Percentiles rank a stretch among this genome's conserved stretches.
Conservation (phyloP, 1,139 yeast species). For the Blastobotrys raffinosifermentans region DNA sequence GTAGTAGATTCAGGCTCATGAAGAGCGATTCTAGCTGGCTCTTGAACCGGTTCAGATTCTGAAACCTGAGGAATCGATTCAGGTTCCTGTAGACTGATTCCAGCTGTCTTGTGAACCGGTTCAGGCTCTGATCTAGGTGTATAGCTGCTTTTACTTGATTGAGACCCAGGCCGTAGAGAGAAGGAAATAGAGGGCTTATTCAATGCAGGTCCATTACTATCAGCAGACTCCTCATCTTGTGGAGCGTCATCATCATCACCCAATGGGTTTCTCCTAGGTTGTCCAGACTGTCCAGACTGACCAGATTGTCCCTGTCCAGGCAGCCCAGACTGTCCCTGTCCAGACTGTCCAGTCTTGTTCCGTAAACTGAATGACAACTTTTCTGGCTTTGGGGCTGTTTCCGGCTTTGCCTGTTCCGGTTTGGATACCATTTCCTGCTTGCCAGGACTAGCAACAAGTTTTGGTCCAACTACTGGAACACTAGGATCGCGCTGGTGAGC, state of each 20-base stretch:
- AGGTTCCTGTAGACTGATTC: neutral
- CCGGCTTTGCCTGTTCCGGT: conserved; percentile 4
- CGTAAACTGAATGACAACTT: conserved; percentile 1
- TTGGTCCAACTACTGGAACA: conserved; percentile 49
- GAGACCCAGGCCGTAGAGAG: no score
- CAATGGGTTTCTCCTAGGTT: no score
- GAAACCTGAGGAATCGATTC: neutral
- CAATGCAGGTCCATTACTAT: no score
- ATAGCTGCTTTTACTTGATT: no score
- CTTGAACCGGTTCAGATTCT: conserved; percentile 1
- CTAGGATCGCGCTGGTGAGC: conserved; percentile 44
- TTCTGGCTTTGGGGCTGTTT: conserved; percentile 6
- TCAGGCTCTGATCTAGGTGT: neutral
- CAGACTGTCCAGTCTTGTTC: no score
- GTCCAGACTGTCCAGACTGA: no score
- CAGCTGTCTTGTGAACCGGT: neutral
- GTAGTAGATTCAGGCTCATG: conserved; percentile 1
- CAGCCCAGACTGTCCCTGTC: no score
- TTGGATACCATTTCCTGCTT: conserved; percentile 11
- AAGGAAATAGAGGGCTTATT: no score
- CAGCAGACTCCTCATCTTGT: no score
- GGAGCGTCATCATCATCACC: no score
- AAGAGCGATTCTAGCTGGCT: neutral
- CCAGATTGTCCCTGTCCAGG: no score
- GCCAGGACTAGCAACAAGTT: conserved; percentile 22